Percentiles rank a stretch among this genome's conserved stretches.
Evolutionary conservation across 2,329 filamentous ascomycete species (phyloP).

Genomic region (Talaromyces sp.): DNA sequence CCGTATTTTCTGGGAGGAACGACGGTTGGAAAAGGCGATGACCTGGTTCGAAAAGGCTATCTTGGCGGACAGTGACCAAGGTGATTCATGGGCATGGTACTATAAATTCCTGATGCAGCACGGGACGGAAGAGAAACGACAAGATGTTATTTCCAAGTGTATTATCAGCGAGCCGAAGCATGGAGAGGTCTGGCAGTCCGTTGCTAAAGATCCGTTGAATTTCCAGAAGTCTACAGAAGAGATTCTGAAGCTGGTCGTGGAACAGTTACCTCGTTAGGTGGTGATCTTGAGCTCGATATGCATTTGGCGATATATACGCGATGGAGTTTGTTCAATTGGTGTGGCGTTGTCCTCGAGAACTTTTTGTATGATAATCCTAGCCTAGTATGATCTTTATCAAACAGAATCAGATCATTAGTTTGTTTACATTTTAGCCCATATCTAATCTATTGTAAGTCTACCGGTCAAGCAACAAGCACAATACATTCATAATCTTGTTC

Average conservation of each 20-base stretch:
- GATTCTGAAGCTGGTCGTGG: constrained; percentile 75
- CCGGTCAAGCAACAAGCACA: not conserved
- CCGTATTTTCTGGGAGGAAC: constrained; percentile 92
- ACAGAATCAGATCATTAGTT: not conserved
- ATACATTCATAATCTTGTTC: not conserved
- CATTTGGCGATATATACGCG: constrained; percentile 5
- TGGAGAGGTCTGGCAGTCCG: constrained; percentile 84
- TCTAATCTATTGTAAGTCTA: not conserved
- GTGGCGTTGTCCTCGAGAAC: constrained; percentile 8
- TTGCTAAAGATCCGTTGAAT: constrained; percentile 84
- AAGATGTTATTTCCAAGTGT: constrained; percentile 79
- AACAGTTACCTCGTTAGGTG: constrained; percentile 25
- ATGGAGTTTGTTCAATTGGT: constrained; percentile 7
- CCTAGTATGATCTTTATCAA: not conserved
- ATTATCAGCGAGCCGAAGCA: constrained; percentile 82
- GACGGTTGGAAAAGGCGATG: constrained; percentile 87
- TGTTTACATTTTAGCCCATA: not conserved
- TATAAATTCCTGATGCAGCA: constrained; percentile 90
- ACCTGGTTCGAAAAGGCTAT: constrained; percentile 98
- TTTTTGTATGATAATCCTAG: not conserved
- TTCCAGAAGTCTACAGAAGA: constrained; percentile 73
- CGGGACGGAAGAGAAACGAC: constrained; percentile 88
- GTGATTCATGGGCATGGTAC: constrained; percentile 98
- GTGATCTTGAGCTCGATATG: not conserved
- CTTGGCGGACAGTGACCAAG: constrained; percentile 77